phyloP scores from a whole-genome alignment of 345 rosid genomes.

The Ceriops tagal region DNA sequence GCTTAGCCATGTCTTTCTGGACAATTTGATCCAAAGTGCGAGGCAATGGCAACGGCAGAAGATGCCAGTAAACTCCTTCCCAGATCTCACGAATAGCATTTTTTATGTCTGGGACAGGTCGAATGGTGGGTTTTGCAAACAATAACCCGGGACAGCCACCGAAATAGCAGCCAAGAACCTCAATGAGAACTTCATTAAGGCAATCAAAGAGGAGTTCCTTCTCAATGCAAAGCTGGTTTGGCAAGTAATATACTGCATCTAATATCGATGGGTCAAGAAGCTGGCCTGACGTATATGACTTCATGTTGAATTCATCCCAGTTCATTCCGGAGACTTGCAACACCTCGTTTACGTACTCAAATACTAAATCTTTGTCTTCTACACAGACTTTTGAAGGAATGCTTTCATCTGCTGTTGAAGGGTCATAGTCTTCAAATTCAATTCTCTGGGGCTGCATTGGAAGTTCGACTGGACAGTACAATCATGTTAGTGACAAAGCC shows the following conservation, averaged over 20 bases:
- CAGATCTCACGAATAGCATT: slow-evolving; percentile 47
- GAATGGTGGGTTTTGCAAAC: slow-evolving; percentile 41
- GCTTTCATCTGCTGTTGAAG: slow-evolving; percentile 30
- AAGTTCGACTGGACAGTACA: slow-evolving; percentile 45
- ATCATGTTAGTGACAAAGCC: slow-evolving; percentile 23
- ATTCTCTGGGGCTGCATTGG: slow-evolving; percentile 53
- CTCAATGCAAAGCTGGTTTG: slow-evolving; percentile 45
- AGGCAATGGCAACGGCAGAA: slow-evolving; percentile 61
- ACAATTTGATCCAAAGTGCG: slow-evolving; percentile 69
- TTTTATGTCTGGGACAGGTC: slow-evolving; percentile 44
- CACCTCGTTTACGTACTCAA: slow-evolving; percentile 51
- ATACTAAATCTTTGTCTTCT: slow-evolving; percentile 46
- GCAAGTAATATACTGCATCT: slow-evolving; percentile 47
- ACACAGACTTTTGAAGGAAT: slow-evolving; percentile 36
- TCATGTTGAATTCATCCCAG: slow-evolving; percentile 69
- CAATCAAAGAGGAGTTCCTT: slow-evolving; percentile 63
- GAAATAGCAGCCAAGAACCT: slow-evolving; percentile 40
- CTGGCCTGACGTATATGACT: slow-evolving; percentile 54
- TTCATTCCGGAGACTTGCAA: slow-evolving; percentile 48
- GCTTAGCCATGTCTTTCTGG: slow-evolving; percentile 58
- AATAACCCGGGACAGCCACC: slow-evolving; percentile 55
- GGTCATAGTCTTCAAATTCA: slow-evolving; percentile 55
- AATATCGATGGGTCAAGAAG: slow-evolving; percentile 57
- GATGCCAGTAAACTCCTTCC: slow-evolving; percentile 66
- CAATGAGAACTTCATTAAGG: slow-evolving; percentile 71